Evolutionary conservation across 495 filamentous ascomycete species (phyloP).

Genomic region (Penicillium paxilli): DNA sequence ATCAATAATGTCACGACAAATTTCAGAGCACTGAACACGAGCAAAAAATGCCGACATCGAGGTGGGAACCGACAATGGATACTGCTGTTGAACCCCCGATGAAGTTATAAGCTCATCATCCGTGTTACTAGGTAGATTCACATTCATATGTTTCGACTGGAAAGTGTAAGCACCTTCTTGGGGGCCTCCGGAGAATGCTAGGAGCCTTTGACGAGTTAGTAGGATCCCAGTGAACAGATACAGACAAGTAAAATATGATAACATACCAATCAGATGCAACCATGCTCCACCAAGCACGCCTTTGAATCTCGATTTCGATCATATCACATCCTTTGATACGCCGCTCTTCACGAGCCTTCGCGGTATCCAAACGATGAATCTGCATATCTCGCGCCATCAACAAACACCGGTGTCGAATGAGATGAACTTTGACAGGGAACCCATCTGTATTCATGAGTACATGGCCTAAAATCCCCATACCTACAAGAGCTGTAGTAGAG

Average conservation of each 20-base stretch:
- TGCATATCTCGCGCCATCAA: constrained; percentile 27
- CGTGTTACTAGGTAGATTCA: constrained; percentile 27
- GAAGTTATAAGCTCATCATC: constrained; percentile 27
- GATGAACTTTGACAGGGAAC: constrained; percentile 16
- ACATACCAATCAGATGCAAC: constrained; percentile 33
- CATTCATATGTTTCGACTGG: constrained; percentile 34
- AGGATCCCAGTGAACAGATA: neutral
- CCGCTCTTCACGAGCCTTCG: constrained; percentile 21
- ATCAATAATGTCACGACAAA: constrained; percentile 34
- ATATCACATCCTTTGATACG: constrained; percentile 22
- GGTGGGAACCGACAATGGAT: constrained; percentile 20
- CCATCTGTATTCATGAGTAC: constrained; percentile 24
- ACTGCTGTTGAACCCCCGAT: constrained; percentile 2
- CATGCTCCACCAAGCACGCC: constrained; percentile 35
- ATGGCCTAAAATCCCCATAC: constrained; percentile 18
- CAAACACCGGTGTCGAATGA: constrained; percentile 21
- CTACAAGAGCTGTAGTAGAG: constrained; percentile 27
- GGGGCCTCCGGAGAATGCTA: constrained; percentile 22
- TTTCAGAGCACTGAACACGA: constrained; percentile 19
- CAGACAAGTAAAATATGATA: neutral
- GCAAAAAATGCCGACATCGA: constrained; percentile 24
- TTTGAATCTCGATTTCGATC: constrained; percentile 31
- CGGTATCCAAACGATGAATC: constrained; percentile 29
- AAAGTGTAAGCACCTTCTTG: constrained; percentile 29
- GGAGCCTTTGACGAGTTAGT: constrained; percentile 23